Conservation (phyloP, 2,329 filamentous ascomycete species). For the Cytospora chrysosperma region DNA sequence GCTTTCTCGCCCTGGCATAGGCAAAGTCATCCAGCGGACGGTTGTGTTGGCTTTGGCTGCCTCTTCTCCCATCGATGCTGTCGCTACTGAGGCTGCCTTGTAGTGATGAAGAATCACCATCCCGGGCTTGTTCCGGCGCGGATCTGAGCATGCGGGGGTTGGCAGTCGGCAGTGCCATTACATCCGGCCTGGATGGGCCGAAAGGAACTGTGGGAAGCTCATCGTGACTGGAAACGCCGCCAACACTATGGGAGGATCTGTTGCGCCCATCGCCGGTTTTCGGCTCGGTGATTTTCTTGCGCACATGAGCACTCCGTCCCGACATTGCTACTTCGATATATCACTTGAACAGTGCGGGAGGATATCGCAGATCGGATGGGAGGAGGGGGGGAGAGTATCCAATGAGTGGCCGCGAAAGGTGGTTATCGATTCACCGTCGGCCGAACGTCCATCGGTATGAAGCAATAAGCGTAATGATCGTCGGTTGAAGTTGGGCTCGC, state of each 20-base stretch:
- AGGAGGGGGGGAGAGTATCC: too few species aligned
- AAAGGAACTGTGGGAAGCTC: constrained; percentile 34
- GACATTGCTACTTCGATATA: constrained; percentile 43
- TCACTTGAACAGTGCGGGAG: background rate
- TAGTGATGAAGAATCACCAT: constrained; percentile 31
- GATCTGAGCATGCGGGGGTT: constrained; percentile 48
- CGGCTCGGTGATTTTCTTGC: constrained; percentile 55
- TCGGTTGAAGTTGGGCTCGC: background rate
- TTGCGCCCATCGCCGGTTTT: constrained; percentile 38
- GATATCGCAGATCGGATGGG: background rate
- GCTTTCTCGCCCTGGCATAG: constrained; percentile 43
- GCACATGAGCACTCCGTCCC: constrained; percentile 56
- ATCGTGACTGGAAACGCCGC: constrained; percentile 28
- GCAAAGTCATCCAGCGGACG: constrained; percentile 44
- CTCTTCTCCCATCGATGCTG: constrained; percentile 36
- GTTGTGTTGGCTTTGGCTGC: constrained; percentile 25
- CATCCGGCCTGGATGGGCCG: constrained; percentile 34
- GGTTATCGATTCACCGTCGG: background rate
- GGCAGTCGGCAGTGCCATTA: constrained; percentile 42
- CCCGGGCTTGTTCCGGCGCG: constrained; percentile 37
- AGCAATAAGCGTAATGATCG: background rate
- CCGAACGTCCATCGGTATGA: background rate
- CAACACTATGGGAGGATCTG: constrained; percentile 31
- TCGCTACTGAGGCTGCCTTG: constrained; percentile 40
- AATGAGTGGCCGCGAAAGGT: too few species aligned